These are phyloP conservation scores for Geosmithia putterillii DNA, from an alignment of 2,329 filamentous ascomycete species.

Conservation along the genomic window DNA sequence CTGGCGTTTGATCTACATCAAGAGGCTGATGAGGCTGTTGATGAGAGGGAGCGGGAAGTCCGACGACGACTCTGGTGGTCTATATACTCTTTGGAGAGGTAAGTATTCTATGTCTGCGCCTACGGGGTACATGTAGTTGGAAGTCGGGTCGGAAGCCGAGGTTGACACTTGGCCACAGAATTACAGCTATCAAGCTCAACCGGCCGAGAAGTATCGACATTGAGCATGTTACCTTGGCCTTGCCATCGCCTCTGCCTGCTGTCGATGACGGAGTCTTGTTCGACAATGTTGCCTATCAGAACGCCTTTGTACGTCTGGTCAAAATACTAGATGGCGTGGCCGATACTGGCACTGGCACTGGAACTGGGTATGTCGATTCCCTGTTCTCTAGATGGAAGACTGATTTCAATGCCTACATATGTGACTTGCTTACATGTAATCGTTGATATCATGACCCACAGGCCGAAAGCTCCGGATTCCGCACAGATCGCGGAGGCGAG, in stretches of 20 bases:
- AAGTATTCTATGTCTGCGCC: background rate
- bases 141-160: background rate
- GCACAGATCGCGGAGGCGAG: constrained; percentile 7
- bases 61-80: constrained; percentile 15
- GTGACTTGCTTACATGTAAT: too few relatives aligned
- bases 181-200: constrained; percentile 11
- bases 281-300: constrained; percentile 18
- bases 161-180: constrained; percentile 5
- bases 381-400: background rate
- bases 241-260: constrained; percentile 6
- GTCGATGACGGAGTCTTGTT: constrained; percentile 13
- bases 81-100: constrained; percentile 16
- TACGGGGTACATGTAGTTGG: background rate
- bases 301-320: constrained; percentile 15
- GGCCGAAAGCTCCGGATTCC: background rate
- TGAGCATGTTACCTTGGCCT: constrained; percentile 9
- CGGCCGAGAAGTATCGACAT: constrained; percentile 10
- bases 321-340: constrained; percentile 16
- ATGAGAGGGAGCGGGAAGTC: constrained; percentile 10
- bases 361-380: constrained; percentile 6
- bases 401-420: background rate
- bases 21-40: constrained; percentile 9
- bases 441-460: background rate
- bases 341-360: too few relatives aligned
- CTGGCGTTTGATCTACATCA: constrained; percentile 14